phyloP scores from a whole-genome alignment of 352 stramenopile genomes.

The Globisporangium cystogenes region DNA sequence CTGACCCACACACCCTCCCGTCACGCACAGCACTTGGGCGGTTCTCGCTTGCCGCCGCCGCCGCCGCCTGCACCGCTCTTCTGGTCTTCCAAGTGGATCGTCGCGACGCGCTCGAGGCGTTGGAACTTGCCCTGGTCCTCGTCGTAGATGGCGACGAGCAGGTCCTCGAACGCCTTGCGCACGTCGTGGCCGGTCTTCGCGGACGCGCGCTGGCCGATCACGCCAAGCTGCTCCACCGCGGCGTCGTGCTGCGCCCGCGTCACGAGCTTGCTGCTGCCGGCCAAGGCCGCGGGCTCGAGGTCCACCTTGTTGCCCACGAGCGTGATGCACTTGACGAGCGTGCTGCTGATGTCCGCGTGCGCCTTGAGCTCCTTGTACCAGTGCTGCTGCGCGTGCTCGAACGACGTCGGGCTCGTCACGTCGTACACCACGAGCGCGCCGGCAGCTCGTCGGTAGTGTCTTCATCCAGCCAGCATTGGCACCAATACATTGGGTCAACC shows the following conservation, averaged over 20 bases:
- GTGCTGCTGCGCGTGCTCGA: constrained; percentile 63
- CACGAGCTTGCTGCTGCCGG: constrained; percentile 19
- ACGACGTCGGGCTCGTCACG: constrained; percentile 52
- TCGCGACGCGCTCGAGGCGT: constrained; percentile 25
- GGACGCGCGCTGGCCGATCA: constrained; percentile 55
- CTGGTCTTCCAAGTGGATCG: constrained; percentile 32
- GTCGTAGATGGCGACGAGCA: constrained; percentile 70
- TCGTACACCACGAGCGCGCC: constrained; percentile 77
- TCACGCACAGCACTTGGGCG: constrained; percentile 9
- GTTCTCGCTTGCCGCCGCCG: constrained; percentile 6
- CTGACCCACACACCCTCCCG: neutral
- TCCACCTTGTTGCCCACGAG: constrained; percentile 82
- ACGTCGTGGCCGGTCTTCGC: constrained; percentile 70
- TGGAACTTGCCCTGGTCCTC: constrained; percentile 41
- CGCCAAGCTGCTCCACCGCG: constrained; percentile 26
- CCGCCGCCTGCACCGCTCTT: neutral
- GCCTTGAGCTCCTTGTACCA: constrained; percentile 77
- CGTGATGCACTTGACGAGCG: constrained; percentile 59
- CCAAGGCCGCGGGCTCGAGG: constrained; percentile 22
- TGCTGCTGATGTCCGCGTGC: constrained; percentile 52
- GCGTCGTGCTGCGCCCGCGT: constrained; percentile 31
- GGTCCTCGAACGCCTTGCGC: constrained; percentile 57
- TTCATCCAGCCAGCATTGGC: constrained; percentile 17
- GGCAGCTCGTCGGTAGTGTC: constrained; percentile 68
- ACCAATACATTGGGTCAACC: neutral